These are phyloP conservation scores for Waltergamsia citrina DNA, from an alignment of 2,329 filamentous ascomycete genomes.

Conservation along the genomic window DNA sequence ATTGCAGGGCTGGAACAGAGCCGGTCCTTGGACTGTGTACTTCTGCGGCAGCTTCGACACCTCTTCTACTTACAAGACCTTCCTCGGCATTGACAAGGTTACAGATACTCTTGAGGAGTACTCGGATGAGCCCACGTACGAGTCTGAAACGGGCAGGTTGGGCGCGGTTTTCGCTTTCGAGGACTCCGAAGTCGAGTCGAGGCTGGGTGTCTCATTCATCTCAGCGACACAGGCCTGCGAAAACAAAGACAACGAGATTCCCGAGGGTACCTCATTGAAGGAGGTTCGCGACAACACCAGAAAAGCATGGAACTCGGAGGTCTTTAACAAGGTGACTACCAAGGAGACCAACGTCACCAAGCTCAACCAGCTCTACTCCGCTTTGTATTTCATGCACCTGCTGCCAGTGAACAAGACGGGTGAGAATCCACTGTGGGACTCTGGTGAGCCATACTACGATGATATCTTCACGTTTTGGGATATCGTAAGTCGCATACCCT, in stretches of 20 bases:
- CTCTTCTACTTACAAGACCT: slow-evolving; percentile 32
- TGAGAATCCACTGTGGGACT: slow-evolving; percentile 59
- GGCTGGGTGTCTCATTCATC: slow-evolving; percentile 61
- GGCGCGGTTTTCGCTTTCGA: slow-evolving; percentile 47
- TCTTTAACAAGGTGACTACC: slow-evolving; percentile 55
- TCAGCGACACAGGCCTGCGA: slow-evolving; percentile 49
- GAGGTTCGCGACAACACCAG: slow-evolving; percentile 36
- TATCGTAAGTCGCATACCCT: slow-evolving; percentile 10
- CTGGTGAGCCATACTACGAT: slow-evolving; percentile 59
- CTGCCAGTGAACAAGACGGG: slow-evolving; percentile 62
- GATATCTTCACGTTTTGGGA: slow-evolving; percentile 66
- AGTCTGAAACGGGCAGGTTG: slow-evolving; percentile 26
- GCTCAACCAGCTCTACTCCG: slow-evolving; percentile 54
- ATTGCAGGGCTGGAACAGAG: slow-evolving; percentile 50
- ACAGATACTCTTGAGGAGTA: slow-evolving; percentile 20
- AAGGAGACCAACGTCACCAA: slow-evolving; percentile 33
- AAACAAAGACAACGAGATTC: slow-evolving; percentile 48
- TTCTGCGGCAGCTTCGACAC: slow-evolving; percentile 53
- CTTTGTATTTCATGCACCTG: slow-evolving; percentile 60
- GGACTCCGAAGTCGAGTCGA: slow-evolving; percentile 35
- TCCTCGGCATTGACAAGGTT: slow-evolving; percentile 23
- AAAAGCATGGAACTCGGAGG: slow-evolving; percentile 48
- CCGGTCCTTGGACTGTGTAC: slow-evolving; percentile 52
- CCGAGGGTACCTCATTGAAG: slow-evolving; percentile 28
- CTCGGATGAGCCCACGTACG: slow-evolving; percentile 18